Evolutionary conservation across 352 stramenopile genomes (phyloP).

Genomic region (Ophiocytium majus): DNA sequence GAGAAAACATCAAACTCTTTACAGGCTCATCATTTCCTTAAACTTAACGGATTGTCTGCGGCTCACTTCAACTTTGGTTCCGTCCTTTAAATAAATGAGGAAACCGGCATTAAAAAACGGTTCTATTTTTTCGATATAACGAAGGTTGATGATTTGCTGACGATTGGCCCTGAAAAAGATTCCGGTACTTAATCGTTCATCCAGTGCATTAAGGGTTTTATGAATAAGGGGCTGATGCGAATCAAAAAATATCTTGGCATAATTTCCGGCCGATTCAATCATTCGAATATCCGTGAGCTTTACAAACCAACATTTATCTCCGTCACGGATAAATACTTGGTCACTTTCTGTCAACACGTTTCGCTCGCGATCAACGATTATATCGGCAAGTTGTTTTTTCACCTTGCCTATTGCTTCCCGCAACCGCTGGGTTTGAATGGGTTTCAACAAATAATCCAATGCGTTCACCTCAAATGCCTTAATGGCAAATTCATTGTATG

Average conservation of each 20-base stretch:
- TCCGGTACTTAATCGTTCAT: not conserved
- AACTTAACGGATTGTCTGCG: constrained; percentile 9
- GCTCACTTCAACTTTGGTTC: not conserved
- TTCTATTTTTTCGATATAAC: not conserved
- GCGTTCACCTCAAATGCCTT: constrained; percentile 9
- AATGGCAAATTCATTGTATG: constrained; percentile 1
- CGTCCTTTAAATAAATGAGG: not conserved
- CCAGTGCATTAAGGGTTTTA: not conserved
- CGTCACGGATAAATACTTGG: not conserved
- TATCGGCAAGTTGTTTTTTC: constrained; percentile 13
- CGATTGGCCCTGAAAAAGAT: not conserved
- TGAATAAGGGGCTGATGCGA: not conserved
- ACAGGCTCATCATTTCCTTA: not conserved
- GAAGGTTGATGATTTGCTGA: not conserved
- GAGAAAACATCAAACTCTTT: not conserved
- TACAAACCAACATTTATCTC: constrained; percentile 14
- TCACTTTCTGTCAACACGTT: not conserved
- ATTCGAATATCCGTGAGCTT: not conserved
- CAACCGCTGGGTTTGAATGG: not conserved
- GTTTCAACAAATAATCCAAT: constrained; percentile 16
- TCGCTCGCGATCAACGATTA: not conserved
- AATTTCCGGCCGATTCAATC: constrained; percentile 6
- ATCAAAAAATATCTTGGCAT: not conserved
- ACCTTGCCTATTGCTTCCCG: not conserved
- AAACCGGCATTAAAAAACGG: not conserved